Evolutionary conservation across 1,284 basidiomycete genomes (phyloP).

Genomic region (Naganishia sp.): DNA sequence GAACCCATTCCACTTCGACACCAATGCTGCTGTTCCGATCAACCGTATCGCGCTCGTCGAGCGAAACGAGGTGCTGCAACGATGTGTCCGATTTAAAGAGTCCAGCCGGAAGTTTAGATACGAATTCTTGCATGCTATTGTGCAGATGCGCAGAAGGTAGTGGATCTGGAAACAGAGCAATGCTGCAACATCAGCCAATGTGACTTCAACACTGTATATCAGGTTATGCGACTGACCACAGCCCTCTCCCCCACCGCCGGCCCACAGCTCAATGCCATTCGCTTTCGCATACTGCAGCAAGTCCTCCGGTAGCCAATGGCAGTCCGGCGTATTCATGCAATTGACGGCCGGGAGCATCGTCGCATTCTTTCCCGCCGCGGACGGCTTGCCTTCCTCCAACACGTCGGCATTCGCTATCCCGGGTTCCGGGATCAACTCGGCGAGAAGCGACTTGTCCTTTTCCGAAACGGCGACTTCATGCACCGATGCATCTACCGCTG

Average conservation of each 20-base stretch:
- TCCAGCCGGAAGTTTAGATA: constrained; percentile 31
- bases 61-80: constrained; percentile 37
- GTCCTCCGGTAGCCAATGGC: constrained; percentile 48
- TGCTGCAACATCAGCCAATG: not conserved
- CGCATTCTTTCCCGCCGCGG: not conserved
- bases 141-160: constrained; percentile 50
- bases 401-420: not conserved
- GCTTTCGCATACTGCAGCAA: constrained; percentile 45
- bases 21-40: constrained; percentile 31
- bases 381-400: not conserved
- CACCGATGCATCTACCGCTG: not conserved
- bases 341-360: constrained; percentile 39
- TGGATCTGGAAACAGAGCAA: constrained; percentile 42
- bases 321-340: constrained; percentile 52
- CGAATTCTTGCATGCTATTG: constrained; percentile 51
- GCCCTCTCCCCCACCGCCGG: constrained; percentile 50
- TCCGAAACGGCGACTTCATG: not conserved
- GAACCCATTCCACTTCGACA: constrained; percentile 48
- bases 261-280: constrained; percentile 49
- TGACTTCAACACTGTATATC: not conserved
- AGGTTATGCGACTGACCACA: constrained; percentile 40
- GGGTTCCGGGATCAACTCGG: constrained; percentile 20
- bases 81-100: constrained; percentile 27
- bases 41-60: constrained; percentile 39
- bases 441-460: constrained; percentile 30